Evolutionary conservation across 768 basidiomycete species (phyloP), one percentile per base, ranked within the genome.

Genomic region (Kwoniella heveanensis): DNA sequence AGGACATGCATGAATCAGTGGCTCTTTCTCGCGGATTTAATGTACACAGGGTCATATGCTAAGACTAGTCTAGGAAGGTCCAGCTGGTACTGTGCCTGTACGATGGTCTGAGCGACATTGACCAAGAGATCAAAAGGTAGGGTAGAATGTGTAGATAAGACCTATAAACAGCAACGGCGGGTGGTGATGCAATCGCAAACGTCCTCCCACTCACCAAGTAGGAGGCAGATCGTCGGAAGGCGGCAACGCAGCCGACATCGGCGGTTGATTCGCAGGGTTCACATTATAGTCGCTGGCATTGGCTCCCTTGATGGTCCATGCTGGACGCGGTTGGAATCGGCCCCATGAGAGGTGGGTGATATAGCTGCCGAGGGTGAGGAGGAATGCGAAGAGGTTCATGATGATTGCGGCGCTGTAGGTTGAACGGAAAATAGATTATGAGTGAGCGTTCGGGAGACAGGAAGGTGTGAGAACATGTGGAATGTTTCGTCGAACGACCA

Each of bases 241-340:
- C 17, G 60, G 53, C 26, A 62, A 24, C 26, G 51, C 60, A 9
- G 52, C 60, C 22, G 60, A 55, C 13, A 56, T 8, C 10, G 46
- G 51, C 32, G 64, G 59, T 24, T 36, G 57, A 24, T 24, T 49
- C 19, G 6, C 44, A n/a, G 29, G 21, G 32, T 53, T 29, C 25
- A 39, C 30, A 52, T 44, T 26, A 10, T 0, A 51, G 26, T 27
- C 49, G 44, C 19, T 24, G 36, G n/a, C n/a, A n/a, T n/a, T 44
- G 36, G 57, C 64, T n/a, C n/a, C 67, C 25, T 71, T 65, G 51
- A 72, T 44, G 21, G 68, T 69, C 72, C 74, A 76, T 22, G 46
- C 27, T 12, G 74, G 74, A n/a, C 70, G 47, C 51, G 72, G 66
- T 49, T 63, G 61, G 26, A 37, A 56, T 50, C 54, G 57, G 22